phyloP scores from a whole-genome alignment of 352 stramenopile genomes.

The Phytophthora litchii region DNA sequence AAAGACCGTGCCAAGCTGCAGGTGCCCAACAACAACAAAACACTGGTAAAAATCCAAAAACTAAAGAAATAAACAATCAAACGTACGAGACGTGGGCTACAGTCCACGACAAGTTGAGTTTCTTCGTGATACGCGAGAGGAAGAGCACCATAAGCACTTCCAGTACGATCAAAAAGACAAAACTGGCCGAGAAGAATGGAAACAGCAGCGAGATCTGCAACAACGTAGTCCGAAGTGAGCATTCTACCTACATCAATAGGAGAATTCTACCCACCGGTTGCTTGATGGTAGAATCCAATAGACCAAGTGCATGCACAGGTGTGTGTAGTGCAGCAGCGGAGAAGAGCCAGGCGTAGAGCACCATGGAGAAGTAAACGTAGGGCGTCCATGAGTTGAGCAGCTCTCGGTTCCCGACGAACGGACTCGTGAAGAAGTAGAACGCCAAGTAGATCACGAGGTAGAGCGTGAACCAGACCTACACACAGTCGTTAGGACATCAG shows the following conservation, averaged over 20 bases:
- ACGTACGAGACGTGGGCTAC: slow-evolving; percentile 76
- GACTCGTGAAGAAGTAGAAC: slow-evolving; percentile 91
- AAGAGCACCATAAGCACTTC: slow-evolving; percentile 75
- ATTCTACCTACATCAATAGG: background rate
- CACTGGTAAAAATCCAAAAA: background rate
- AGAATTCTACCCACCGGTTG: slow-evolving; percentile 58
- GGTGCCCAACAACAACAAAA: background rate
- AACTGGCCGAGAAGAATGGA: slow-evolving; percentile 85
- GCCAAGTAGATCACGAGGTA: slow-evolving; percentile 82
- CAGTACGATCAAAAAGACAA: slow-evolving; percentile 75
- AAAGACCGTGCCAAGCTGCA: slow-evolving; percentile 73
- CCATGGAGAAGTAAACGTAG: slow-evolving; percentile 90
- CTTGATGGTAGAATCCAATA: slow-evolving; percentile 85
- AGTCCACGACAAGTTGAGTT: slow-evolving; percentile 64
- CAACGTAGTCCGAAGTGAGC: background rate
- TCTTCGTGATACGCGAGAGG: slow-evolving; percentile 57
- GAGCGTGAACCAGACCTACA: slow-evolving; percentile 85
- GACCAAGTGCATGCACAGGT: slow-evolving; percentile 68
- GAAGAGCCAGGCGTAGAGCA: slow-evolving; percentile 85
- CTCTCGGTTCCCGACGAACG: slow-evolving; percentile 86
- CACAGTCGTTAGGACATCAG: slow-evolving; percentile 1
- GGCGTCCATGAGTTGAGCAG: slow-evolving; percentile 86
- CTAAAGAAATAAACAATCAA: background rate
- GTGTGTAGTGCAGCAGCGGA: slow-evolving; percentile 78
- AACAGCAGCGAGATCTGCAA: slow-evolving; percentile 79